Base-by-base conservation (phyloP, 1,284 basidiomycete species). In the Coriolopsis trogii region DNA sequence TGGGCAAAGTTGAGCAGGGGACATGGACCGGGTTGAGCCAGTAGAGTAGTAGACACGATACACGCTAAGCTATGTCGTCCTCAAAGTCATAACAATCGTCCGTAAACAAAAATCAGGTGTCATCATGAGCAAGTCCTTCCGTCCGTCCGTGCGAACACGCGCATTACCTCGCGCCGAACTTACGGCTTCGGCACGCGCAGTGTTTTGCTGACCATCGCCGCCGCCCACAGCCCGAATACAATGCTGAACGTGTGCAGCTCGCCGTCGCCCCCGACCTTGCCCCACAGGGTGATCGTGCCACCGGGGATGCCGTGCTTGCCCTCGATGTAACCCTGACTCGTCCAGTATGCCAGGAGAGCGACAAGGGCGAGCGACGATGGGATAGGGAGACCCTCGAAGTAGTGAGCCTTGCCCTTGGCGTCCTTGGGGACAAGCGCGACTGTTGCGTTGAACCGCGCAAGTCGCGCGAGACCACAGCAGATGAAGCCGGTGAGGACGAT, bases 381-480 rank as follows among this genome's bases (percentile, higher is more conserved):
- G 56, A 99, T 99, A 15, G 97, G 97, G 20, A 99, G 79, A 6
- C 96, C 97, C 72, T 99, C 96, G 70, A 99, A 99, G 74, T 96
- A 98, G 66, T 87, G 87, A 15, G 91, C 82, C 70, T 98, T 99
- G 46, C 97, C 96, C 24, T 78, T 78, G 5, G 70, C 71, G 67
- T 96, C 93, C 70, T 96, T 95, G 1, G 97, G 97, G 24, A 98
- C 82, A 40, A 93, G 78, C 2, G 97, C 97, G 43, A 97, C 95
- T 0, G 97, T 99, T 12, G 95, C 97, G 70, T 99, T 99, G 82
- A 98, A 99, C 33, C 97, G 85, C 6, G 96, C 96, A 41, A 99
- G 86, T 41, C 96, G 87, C 20, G 97, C 97, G 48, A 99, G 85
- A 31, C 97, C 97, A 67, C 91, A 93, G 67, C 96, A 98, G 60